Evolutionary conservation across 768 basidiomycete species (phyloP).

Genomic region (Auricularia cornea): DNA sequence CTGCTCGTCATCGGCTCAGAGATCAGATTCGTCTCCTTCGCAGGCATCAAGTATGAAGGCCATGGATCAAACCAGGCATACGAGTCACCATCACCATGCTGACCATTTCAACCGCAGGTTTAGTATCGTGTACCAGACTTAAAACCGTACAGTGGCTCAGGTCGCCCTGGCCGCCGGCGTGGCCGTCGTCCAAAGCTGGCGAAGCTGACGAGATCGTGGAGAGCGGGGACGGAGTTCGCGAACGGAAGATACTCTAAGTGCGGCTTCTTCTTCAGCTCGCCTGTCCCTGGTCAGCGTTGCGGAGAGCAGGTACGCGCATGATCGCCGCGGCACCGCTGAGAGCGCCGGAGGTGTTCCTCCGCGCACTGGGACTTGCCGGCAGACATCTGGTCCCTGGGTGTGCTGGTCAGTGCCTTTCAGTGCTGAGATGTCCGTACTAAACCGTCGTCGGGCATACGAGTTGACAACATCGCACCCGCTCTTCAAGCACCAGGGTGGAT

Average conservation of each 20-base stretch:
- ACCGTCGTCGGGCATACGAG: background rate
- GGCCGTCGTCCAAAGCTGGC: too few relatives aligned
- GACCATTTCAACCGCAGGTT: too few relatives aligned
- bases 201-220: too few relatives aligned
- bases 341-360: slow-evolving; percentile 8
- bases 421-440: background rate
- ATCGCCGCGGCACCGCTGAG: slow-evolving; percentile 5
- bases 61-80: too few relatives aligned
- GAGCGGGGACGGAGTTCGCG: background rate
- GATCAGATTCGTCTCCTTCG: too few relatives aligned
- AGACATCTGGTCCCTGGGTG: slow-evolving; percentile 14
- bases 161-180: too few relatives aligned
- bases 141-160: too few relatives aligned
- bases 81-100: too few relatives aligned
- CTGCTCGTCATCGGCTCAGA: too few relatives aligned
- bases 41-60: too few relatives aligned
- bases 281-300: background rate
- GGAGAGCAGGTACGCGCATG: background rate
- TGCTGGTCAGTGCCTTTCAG: slow-evolving; percentile 8
- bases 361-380: slow-evolving; percentile 9
- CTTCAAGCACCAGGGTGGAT: background rate
- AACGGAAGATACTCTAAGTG: background rate
- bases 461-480: background rate
- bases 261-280: background rate
- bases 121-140: too few relatives aligned